Base-by-base conservation (phyloP, 2,329 filamentous ascomycete species). In the Fusarium protoensiforme region DNA sequence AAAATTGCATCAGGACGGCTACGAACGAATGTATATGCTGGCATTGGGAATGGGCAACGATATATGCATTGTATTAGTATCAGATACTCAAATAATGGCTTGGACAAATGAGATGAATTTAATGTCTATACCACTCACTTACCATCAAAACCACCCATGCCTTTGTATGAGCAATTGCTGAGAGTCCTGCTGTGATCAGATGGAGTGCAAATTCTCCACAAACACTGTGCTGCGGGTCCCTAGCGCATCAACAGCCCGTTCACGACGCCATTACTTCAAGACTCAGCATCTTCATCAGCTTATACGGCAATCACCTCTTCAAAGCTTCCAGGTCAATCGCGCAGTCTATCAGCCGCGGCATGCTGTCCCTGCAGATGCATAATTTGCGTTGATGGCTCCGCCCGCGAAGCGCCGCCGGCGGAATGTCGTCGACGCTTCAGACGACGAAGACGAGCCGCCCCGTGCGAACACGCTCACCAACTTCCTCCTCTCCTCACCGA, bases 361-460 rank as follows among this genome's bases (percentile, higher is more conserved):
- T 74, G 64, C 48, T 62, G 56, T 51, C 48, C 58, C 54, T 66
- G 65, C 78, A 75, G 64, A 81, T 81, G 78, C 75, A 75, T 61
- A 72, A 75, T 64, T 75, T 72, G 79, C 81, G 78, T 75, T 82
- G 75, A 91, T 91, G 89, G 87, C 87, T 77, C 88, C 88, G 81
- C 85, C 87, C 71, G 83, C 87, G 79, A 90, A 89, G 83, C 87
- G 90, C 80, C 87, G 87, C 75, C 89, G 86, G 84, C 87, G 87
- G 75, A 90, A 88, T 80, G 81, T 88, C 76, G 80, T 90, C 69
- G 84, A 86, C 60, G 81, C 81, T 71, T 85, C 84, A 51, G 87
- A 87, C 61, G 85, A 88, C 71, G 86, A 89, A 72, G 85, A 88
- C 72, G 85, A 87, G 62, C 79, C 77, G 27, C 78, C 78, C 39